A percentile compares a stretch with the other conserved stretches of the same genome.
phyloP scores from a whole-genome alignment of 2,329 filamentous ascomycete genomes.

The Penicillium crustosum region DNA sequence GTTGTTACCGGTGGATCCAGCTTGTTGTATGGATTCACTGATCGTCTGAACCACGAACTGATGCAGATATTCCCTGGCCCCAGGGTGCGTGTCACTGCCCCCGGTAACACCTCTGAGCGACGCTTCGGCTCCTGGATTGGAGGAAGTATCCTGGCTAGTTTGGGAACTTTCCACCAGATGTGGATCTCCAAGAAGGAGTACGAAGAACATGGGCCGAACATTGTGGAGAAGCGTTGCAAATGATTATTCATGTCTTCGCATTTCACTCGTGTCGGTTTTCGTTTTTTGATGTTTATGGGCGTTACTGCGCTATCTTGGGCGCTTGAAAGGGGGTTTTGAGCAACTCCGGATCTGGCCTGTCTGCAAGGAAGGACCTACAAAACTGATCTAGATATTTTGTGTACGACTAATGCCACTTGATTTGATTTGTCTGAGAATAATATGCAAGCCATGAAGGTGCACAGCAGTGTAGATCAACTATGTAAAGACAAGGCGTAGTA shows the following conservation, averaged over 20 bases:
- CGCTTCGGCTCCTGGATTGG: slow-evolving; percentile 95
- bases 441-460: neutral
- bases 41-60: slow-evolving; percentile 83
- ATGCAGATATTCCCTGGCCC: slow-evolving; percentile 77
- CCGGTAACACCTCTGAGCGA: slow-evolving; percentile 81
- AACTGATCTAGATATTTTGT: slow-evolving; percentile 16
- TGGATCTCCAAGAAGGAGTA: slow-evolving; percentile 99
- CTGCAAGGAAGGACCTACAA: slow-evolving; percentile 11
- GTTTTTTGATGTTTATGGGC: slow-evolving; percentile 10
- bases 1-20: slow-evolving; percentile 88
- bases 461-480: neutral
- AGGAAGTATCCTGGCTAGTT: slow-evolving; percentile 88
- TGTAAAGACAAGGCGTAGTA: neutral
- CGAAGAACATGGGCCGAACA: slow-evolving; percentile 84
- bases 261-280: neutral
- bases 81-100: slow-evolving; percentile 83
- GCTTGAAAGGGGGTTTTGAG: slow-evolving; percentile 8
- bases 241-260: slow-evolving; percentile 40
- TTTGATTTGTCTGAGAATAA: slow-evolving; percentile 3
- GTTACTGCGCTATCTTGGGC: slow-evolving; percentile 13
- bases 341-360: slow-evolving; percentile 11
- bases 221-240: slow-evolving; percentile 96
- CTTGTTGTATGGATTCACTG: slow-evolving; percentile 86
- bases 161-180: slow-evolving; percentile 99
- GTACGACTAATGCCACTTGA: slow-evolving; percentile 15